Evolutionary conservation across 306 rosid genomes (phyloP).

Genomic region (Cicer arietinum): DNA sequence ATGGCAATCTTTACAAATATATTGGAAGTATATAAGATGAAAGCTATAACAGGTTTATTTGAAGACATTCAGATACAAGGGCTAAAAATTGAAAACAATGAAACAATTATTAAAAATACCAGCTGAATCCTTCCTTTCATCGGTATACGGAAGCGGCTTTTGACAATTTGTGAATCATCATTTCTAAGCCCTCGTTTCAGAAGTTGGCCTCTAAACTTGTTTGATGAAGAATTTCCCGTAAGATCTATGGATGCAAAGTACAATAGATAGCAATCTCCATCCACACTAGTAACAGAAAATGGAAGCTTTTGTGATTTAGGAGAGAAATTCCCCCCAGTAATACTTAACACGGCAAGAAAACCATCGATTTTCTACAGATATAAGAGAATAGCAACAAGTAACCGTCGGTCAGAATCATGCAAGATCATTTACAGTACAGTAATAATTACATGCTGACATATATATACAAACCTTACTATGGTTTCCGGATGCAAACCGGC

Average conservation of each 20-base stretch:
- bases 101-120: constrained; percentile 57
- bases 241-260: constrained; percentile 87
- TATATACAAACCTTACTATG: constrained; percentile 67
- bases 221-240: constrained; percentile 61
- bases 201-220: constrained; percentile 63
- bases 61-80: constrained; percentile 35
- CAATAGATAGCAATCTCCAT: constrained; percentile 82
- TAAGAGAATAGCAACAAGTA: constrained; percentile 39
- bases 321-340: constrained; percentile 92
- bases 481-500: constrained; percentile 80
- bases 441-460: constrained; percentile 27
- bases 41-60: constrained; percentile 23
- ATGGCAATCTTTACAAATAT: constrained; percentile 18
- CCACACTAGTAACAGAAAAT: constrained; percentile 87
- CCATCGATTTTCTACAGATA: constrained; percentile 80
- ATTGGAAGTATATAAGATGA: not conserved
- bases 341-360: constrained; percentile 87
- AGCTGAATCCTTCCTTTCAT: constrained; percentile 94
- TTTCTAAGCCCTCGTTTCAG: constrained; percentile 59
- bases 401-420: constrained; percentile 31
- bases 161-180: constrained; percentile 73
- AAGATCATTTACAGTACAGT: constrained; percentile 20
- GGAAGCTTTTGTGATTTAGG: constrained; percentile 97
- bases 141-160: constrained; percentile 86
- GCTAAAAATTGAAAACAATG: constrained; percentile 42